A percentile compares a stretch with the other conserved stretches of the same genome.
Evolutionary conservation across 1,284 basidiomycete genomes (phyloP).

Genomic region (Limonomyces culmigenus): DNA sequence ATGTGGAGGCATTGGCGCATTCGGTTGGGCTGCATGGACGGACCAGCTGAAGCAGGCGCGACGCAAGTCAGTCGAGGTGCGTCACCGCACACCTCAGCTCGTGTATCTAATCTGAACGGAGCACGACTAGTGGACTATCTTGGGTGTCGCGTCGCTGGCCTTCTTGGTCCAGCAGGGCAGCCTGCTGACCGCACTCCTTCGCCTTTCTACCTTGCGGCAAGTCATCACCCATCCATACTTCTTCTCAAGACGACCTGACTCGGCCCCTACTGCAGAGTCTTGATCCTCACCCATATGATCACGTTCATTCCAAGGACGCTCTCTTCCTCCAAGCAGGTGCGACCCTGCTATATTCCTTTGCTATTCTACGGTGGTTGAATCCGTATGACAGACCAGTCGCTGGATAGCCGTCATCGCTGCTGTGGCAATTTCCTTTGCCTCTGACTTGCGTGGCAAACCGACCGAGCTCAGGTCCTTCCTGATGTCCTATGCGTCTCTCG

Average conservation of each 20-base stretch:
- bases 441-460: constrained; percentile 34
- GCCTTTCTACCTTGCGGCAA: constrained; percentile 47
- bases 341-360: constrained; percentile 7
- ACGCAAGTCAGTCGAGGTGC: constrained; percentile 41
- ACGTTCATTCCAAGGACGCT: constrained; percentile 41
- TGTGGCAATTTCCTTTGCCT: constrained; percentile 28
- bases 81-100: constrained; percentile 8
- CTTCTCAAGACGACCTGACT: not conserved
- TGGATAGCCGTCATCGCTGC: constrained; percentile 24
- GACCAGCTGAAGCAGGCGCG: constrained; percentile 21
- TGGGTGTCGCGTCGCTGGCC: constrained; percentile 47
- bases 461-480: constrained; percentile 25
- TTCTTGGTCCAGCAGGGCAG: constrained; percentile 49
- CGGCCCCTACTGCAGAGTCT: constrained; percentile 24
- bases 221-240: constrained; percentile 7
- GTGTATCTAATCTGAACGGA: constrained; percentile 1
- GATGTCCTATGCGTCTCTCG: constrained; percentile 48
- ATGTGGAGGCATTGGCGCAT: constrained; percentile 38
- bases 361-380: not conserved
- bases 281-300: constrained; percentile 51
- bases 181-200: constrained; percentile 43
- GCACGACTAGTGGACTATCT: constrained; percentile 39
- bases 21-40: constrained; percentile 37
- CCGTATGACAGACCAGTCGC: constrained; percentile 1
- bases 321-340: constrained; percentile 27